Percentiles rank a stretch among this genome's conserved stretches.
Evolutionary conservation across 495 filamentous ascomycete genomes (phyloP).

Genomic region (Penicillium cinerascens): DNA sequence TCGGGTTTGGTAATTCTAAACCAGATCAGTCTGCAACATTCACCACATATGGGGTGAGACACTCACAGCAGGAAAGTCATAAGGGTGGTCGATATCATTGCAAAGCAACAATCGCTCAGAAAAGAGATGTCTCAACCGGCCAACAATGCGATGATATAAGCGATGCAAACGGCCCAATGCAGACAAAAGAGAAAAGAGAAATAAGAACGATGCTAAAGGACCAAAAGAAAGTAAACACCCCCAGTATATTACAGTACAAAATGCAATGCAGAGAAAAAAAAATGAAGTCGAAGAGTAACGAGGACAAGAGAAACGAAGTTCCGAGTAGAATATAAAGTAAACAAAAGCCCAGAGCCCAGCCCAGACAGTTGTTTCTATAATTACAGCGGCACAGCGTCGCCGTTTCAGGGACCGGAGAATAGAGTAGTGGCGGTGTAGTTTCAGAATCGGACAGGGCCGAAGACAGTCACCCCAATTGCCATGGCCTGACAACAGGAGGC

Average conservation of each 20-base stretch:
- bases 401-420: conserved; percentile 24
- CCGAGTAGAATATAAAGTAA: conserved; percentile 3
- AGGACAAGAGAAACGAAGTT: conserved; percentile 1
- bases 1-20: conserved; percentile 53
- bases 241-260: conserved; percentile 18
- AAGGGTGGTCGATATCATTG: conserved; percentile 71
- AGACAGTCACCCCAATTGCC: conserved; percentile 10
- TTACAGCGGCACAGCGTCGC: conserved; percentile 24
- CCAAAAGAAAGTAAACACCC: conserved; percentile 9
- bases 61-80: conserved; percentile 74
- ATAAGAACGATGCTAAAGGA: conserved; percentile 11
- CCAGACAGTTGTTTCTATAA: conserved; percentile 26
- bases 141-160: conserved; percentile 9
- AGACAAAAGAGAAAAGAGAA: conserved; percentile 5
- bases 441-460: conserved; percentile 15
- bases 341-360: conserved; percentile 10
- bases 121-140: conserved; percentile 8
- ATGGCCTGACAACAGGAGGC: conserved; percentile 11
- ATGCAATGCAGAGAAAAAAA: conserved; percentile 21
- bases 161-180: neutral
- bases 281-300: neutral
- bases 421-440: conserved; percentile 16
- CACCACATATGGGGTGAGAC: neutral
- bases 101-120: conserved; percentile 11
- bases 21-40: neutral